Evolutionary conservation across 2,329 filamentous ascomycete species (phyloP).

Genomic region (Verticillium zaregamsianum): DNA sequence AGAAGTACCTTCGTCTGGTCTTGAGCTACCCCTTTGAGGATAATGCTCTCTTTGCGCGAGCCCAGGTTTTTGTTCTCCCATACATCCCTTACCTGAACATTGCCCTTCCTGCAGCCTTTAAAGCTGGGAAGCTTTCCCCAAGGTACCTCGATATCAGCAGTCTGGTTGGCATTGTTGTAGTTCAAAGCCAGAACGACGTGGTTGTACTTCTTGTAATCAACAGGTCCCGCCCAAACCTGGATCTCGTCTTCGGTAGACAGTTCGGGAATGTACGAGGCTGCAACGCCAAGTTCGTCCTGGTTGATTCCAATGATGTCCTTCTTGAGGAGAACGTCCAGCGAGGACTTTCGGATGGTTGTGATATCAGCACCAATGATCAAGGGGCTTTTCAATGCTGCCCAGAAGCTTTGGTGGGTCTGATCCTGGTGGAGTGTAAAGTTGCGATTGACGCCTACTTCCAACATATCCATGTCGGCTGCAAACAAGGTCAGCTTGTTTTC

Average conservation of each 20-base stretch:
- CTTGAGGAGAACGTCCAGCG: conserved; percentile 13
- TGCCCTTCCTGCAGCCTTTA: background rate
- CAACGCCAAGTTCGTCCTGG: conserved; percentile 26
- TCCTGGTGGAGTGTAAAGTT: conserved; percentile 31
- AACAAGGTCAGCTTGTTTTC: background rate
- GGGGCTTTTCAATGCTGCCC: conserved; percentile 40
- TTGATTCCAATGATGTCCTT: conserved; percentile 22
- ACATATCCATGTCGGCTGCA: conserved; percentile 34
- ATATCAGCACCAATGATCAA: conserved; percentile 37
- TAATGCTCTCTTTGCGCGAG: background rate
- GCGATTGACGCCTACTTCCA: conserved; percentile 33
- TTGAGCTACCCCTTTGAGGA: background rate
- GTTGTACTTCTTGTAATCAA: conserved; percentile 7
- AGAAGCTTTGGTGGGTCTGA: conserved; percentile 39
- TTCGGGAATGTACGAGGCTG: conserved; percentile 16
- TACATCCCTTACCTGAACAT: background rate
- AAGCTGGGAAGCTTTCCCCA: conserved; percentile 3
- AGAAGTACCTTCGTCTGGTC: background rate
- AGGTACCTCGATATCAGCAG: conserved; percentile 6
- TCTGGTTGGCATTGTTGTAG: conserved; percentile 3
- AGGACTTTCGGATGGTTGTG: conserved; percentile 18
- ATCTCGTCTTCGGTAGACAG: conserved; percentile 17
- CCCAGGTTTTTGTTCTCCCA: background rate
- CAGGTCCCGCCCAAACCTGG: conserved; percentile 22
- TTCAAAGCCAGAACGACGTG: conserved; percentile 14